Evolutionary conservation across 2,329 filamentous ascomycete genomes (phyloP).

Genomic region (Sporothrix dimorphospora): DNA sequence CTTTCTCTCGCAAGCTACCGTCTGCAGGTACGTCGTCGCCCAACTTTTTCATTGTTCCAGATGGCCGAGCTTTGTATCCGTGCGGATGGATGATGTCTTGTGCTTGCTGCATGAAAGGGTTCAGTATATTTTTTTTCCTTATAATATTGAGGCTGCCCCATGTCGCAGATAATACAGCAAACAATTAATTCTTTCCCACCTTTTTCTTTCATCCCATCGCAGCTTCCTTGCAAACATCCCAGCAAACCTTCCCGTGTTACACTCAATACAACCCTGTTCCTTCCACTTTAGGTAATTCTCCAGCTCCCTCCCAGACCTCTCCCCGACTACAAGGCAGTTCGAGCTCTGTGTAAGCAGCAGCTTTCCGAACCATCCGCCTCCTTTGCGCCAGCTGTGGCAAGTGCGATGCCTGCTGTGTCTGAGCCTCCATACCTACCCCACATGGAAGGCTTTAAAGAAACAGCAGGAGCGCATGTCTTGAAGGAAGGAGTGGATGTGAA

Average conservation of each 20-base stretch:
- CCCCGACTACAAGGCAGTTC: neutral
- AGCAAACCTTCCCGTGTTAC: conserved; percentile 13
- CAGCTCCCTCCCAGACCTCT: neutral
- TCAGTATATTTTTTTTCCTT: neutral
- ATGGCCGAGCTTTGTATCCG: neutral
- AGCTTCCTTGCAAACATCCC: conserved; percentile 23
- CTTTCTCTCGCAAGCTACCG: conserved; percentile 5
- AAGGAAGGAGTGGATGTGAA: conserved; percentile 6
- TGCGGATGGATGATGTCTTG: conserved; percentile 16
- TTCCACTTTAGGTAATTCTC: conserved; percentile 24
- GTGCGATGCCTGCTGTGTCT: neutral
- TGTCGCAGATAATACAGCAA: neutral
- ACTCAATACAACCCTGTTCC: conserved; percentile 22
- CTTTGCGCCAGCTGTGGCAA: neutral
- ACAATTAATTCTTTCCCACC: conserved; percentile 10
- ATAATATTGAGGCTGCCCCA: conserved; percentile 10
- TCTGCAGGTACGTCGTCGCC: conserved; percentile 14
- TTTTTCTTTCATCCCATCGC: conserved; percentile 1
- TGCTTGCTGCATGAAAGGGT: neutral
- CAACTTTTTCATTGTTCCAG: conserved; percentile 20
- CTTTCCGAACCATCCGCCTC: conserved; percentile 25
- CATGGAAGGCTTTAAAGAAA: conserved; percentile 4
- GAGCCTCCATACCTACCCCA: neutral
- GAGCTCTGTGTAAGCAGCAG: conserved; percentile 26
- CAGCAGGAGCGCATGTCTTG: neutral